Base-by-base conservation (phyloP, 1,284 basidiomycete genomes). In the Apiotrichum veenhuisii region DNA sequence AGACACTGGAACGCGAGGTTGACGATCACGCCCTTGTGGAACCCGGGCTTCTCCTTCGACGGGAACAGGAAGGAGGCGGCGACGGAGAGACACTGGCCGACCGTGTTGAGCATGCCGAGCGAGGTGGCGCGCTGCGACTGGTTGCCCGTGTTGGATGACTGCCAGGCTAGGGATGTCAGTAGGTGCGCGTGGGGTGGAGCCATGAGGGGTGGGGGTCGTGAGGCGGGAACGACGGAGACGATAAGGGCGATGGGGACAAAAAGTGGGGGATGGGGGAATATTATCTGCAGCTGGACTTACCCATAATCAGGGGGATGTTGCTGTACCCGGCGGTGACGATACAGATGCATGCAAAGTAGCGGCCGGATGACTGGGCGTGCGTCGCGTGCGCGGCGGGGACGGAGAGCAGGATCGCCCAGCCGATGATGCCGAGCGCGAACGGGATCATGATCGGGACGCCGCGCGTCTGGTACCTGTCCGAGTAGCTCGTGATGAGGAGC, bases 381-480 rank as follows among this genome's bases (percentile, higher is more conserved):
- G 66, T 63, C 30, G 66, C 64, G 40, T 55, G n/a, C 12, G 22
- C 10, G n/a, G 74, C 69, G n/a, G 64, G 61, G 22, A 79, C 65
- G 18, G 63, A 34, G 26, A 74, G 60, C 4, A 80, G 69, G n/a
- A 79, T 64, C 0, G 68, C 63, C 77, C 78, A 80, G 15, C 65
- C 79, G 44, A 77, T 57, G 44, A 78, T 65, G 25, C 76, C 77
- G 49, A 79, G 64, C 14, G 62, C 36, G 63, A 78, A 79, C 30
- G 78, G 75, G 26, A 45, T 42, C 25, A 73, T 70, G 40, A 73
- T 67, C 27, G 71, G 73, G 26, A 78, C 52, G 36, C 69, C 91
- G 57, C 90, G 83, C 51, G 77, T 84, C 72, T 90, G 88, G 9
- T 84, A 67, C 51, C 82, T 79, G 74, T 94, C 91, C 7, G 90